A percentile compares a stretch with the other conserved stretches of the same genome.
These are phyloP conservation scores for Pelargonium fulgidum DNA, from an alignment of 441 rosid species.

Conservation along the genomic window DNA sequence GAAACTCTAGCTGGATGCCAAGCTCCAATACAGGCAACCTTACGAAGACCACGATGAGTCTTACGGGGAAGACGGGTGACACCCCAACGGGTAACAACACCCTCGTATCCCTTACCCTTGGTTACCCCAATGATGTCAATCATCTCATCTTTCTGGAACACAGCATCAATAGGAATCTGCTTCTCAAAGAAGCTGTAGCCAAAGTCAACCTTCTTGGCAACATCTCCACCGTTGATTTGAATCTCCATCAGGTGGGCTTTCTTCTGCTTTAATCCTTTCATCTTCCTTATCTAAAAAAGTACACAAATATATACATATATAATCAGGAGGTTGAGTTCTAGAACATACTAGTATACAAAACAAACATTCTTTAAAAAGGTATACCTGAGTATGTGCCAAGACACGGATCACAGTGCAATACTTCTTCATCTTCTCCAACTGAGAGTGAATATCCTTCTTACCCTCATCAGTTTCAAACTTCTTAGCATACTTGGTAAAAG, in stretches of 20 bases:
- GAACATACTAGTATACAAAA: neutral
- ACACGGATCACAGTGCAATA: constrained; percentile 70
- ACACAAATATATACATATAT: neutral
- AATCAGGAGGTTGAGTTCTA: neutral
- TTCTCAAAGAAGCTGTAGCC: constrained; percentile 83
- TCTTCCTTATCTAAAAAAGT: constrained; percentile 67
- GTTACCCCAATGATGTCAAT: constrained; percentile 82
- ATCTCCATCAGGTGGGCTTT: constrained; percentile 88
- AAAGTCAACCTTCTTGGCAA: constrained; percentile 77
- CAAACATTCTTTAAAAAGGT: neutral
- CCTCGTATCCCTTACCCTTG: constrained; percentile 89
- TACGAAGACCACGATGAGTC: constrained; percentile 90
- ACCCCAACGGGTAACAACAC: constrained; percentile 96
- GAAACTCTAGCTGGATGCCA: constrained; percentile 99
- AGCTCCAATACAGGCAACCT: constrained; percentile 94
- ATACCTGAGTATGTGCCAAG: constrained; percentile 84
- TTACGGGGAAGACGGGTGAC: constrained; percentile 90
- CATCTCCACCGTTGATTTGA: constrained; percentile 77
- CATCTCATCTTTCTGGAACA: constrained; percentile 93
- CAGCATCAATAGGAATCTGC: constrained; percentile 67
- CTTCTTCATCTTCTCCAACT: constrained; percentile 83
- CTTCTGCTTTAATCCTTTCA: constrained; percentile 94
- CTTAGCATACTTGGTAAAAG: constrained; percentile 65
- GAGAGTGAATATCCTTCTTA: constrained; percentile 56
- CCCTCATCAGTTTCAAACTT: constrained; percentile 62